Conservation (phyloP, 2,329 filamentous ascomycete genomes). For the Colletotrichum godetiae region DNA sequence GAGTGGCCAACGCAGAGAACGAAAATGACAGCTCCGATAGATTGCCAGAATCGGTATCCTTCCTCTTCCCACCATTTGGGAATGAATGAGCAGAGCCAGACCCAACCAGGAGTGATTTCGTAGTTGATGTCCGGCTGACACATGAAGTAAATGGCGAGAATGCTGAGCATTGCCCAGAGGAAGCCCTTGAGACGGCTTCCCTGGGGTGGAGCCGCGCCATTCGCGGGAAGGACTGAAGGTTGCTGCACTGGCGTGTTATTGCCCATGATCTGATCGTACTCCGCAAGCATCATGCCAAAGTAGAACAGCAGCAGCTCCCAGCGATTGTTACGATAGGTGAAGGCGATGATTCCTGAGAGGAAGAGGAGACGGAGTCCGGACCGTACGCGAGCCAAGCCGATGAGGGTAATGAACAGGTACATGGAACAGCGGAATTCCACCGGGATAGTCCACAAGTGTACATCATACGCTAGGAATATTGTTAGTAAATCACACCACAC, state of each 20-base stretch:
- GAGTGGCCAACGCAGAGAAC: conserved; percentile 62
- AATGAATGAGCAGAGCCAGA: conserved; percentile 58
- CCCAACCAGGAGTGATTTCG: conserved; percentile 62
- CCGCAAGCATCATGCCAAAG: conserved; percentile 65
- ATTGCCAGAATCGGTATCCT: conserved; percentile 68
- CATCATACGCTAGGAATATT: conserved; percentile 57
- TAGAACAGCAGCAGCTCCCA: conserved; percentile 65
- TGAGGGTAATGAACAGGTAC: conserved; percentile 64
- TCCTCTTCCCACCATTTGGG: conserved; percentile 61
- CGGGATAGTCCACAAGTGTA: conserved; percentile 73
- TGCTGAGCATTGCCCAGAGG: conserved; percentile 53
- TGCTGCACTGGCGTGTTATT: conserved; percentile 42
- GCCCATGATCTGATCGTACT: conserved; percentile 62
- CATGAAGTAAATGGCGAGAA: conserved; percentile 65
- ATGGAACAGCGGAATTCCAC: conserved; percentile 70
- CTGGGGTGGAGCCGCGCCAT: conserved; percentile 35
- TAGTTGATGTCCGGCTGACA: conserved; percentile 55
- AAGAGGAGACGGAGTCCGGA: conserved; percentile 54
- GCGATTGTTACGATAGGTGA: conserved; percentile 58
- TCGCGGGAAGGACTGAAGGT: conserved; percentile 37
- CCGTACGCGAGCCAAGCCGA: conserved; percentile 61
- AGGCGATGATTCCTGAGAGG: conserved; percentile 54
- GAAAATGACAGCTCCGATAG: conserved; percentile 63
- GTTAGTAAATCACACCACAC: conserved; percentile 34
- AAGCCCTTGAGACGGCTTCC: conserved; percentile 21